Evolutionary conservation across 2,329 filamentous ascomycete species (phyloP).

Genomic region (Colletotrichum australisinense): DNA sequence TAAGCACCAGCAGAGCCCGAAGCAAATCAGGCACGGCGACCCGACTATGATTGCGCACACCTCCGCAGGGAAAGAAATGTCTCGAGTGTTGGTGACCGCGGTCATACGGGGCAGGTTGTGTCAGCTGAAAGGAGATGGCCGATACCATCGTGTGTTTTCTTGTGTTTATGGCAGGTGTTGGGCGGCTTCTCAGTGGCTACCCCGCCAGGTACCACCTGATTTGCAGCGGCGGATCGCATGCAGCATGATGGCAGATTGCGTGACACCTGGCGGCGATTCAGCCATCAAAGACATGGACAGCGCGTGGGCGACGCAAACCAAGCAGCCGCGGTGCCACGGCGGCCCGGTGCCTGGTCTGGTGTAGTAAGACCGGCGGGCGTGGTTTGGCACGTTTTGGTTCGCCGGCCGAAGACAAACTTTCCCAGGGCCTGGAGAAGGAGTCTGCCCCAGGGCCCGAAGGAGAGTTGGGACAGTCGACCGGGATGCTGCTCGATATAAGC

Average conservation of each 20-base stretch:
- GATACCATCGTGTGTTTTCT: slow-evolving; percentile 1
- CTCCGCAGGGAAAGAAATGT: background rate
- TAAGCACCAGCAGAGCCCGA: background rate
- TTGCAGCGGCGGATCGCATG: slow-evolving; percentile 26
- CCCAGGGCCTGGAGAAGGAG: background rate
- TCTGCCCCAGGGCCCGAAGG: background rate
- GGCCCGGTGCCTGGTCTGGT: slow-evolving; percentile 18
- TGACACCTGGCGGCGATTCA: slow-evolving; percentile 25
- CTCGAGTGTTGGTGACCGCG: background rate
- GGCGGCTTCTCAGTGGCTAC: background rate
- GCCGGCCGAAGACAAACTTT: background rate
- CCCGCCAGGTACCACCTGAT: background rate
- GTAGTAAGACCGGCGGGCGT: slow-evolving; percentile 1
- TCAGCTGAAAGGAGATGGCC: slow-evolving; percentile 9
- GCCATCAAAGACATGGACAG: slow-evolving; percentile 5
- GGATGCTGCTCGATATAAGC: slow-evolving; percentile 12
- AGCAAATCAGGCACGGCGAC: background rate
- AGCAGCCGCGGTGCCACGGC: slow-evolving; percentile 7
- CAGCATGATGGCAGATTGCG: slow-evolving; percentile 26
- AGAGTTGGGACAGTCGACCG: background rate
- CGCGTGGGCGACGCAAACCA: background rate
- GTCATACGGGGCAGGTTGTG: slow-evolving; percentile 14
- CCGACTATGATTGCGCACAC: background rate
- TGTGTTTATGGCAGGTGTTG: background rate
- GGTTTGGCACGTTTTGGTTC: slow-evolving; percentile 7